A percentile compares a stretch with the other conserved stretches of the same genome.
These are phyloP conservation scores for Ascochyta viciae-villosae DNA, from an alignment of 2,329 filamentous ascomycete genomes.

Conservation along the genomic window DNA sequence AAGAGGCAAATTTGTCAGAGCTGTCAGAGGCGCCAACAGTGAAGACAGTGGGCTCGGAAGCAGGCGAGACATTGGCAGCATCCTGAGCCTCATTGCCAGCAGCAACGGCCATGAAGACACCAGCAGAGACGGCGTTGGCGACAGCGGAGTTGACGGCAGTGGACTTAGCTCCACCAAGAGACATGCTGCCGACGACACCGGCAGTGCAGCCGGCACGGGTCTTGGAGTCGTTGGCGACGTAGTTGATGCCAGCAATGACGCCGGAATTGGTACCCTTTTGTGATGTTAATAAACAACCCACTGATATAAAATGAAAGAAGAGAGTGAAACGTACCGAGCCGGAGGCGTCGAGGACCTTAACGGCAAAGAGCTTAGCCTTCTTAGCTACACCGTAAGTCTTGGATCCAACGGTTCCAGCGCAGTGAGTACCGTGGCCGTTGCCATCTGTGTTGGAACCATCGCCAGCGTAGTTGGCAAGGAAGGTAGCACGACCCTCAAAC, in stretches of 20 bases:
- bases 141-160: constrained; percentile 50
- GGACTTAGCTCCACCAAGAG: constrained; percentile 49
- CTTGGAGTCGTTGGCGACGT: constrained; percentile 41
- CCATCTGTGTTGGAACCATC: constrained; percentile 46
- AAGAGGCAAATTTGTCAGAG: constrained; percentile 45
- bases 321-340: constrained; percentile 40
- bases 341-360: constrained; percentile 50
- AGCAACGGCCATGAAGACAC: constrained; percentile 51
- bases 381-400: constrained; percentile 50
- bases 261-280: constrained; percentile 50
- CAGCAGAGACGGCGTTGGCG: constrained; percentile 43
- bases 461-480: constrained; percentile 48
- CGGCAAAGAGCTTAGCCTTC: constrained; percentile 48
- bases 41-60: constrained; percentile 48
- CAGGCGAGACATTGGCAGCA: constrained; percentile 47
- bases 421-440: constrained; percentile 51
- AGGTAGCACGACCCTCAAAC: constrained; percentile 50
- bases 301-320: not conserved
- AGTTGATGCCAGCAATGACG: constrained; percentile 51
- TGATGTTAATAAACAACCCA: constrained; percentile 11
- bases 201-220: constrained; percentile 45
- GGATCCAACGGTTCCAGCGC: constrained; percentile 48
- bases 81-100: constrained; percentile 49
- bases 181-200: constrained; percentile 49
- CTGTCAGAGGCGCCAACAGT: constrained; percentile 52